These are phyloP conservation scores for Penicillium psychrofluorescens DNA, from an alignment of 495 filamentous ascomycete genomes.

Conservation along the genomic window DNA sequence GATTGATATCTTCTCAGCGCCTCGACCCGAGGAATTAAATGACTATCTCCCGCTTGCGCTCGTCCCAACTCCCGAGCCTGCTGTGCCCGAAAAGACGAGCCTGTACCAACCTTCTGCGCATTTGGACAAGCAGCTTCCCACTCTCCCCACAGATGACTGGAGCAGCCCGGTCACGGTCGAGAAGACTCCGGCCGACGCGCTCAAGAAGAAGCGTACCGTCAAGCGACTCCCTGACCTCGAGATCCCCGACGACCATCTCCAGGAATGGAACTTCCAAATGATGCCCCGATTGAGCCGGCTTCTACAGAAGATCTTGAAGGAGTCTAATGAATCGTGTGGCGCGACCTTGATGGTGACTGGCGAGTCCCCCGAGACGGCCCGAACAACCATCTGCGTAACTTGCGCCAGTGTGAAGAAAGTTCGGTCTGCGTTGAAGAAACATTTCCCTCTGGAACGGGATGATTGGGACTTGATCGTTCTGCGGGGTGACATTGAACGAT, in stretches of 20 bases:
- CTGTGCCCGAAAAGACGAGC: constrained; percentile 14
- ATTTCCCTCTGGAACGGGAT: constrained; percentile 58
- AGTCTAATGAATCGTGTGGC: constrained; percentile 60
- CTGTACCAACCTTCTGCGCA: constrained; percentile 12
- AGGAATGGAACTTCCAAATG: constrained; percentile 64
- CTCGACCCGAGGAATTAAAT: constrained; percentile 35
- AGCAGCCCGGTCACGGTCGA: constrained; percentile 15
- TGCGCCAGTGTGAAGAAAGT: constrained; percentile 68
- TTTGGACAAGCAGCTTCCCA: constrained; percentile 15
- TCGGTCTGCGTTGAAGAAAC: constrained; percentile 61
- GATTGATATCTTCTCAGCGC: constrained; percentile 40
- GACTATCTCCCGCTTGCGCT: constrained; percentile 40
- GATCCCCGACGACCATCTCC: constrained; percentile 54
- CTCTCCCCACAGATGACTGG: constrained; percentile 18
- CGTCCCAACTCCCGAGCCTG: constrained; percentile 28
- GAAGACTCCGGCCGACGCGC: constrained; percentile 18
- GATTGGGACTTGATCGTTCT: constrained; percentile 53
- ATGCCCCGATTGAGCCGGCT: constrained; percentile 66
- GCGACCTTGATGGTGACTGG: constrained; percentile 70
- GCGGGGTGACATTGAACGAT: constrained; percentile 62
- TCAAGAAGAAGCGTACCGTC: constrained; percentile 33
- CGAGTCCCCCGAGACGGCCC: constrained; percentile 54
- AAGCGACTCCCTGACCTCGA: constrained; percentile 38
- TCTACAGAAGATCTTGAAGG: constrained; percentile 55
- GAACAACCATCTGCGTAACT: constrained; percentile 68